These are phyloP conservation scores for Arthonia radiata DNA, from an alignment of 495 filamentous ascomycete genomes.

Conservation along the genomic window DNA sequence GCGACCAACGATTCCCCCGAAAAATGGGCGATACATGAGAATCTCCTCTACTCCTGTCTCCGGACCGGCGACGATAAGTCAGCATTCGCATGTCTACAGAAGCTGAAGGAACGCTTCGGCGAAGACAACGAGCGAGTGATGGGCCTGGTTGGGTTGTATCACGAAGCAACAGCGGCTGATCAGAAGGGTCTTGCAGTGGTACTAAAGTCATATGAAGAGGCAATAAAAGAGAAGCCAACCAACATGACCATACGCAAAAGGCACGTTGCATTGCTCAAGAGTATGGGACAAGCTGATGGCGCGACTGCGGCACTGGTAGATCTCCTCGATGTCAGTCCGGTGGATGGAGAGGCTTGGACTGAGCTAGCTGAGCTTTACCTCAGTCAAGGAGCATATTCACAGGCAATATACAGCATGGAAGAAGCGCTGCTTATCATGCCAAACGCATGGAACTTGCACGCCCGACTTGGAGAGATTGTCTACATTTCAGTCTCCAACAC, in stretches of 20 bases:
- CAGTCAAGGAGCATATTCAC: slow-evolving; percentile 43
- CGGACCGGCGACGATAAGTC: slow-evolving; percentile 60
- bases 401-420: slow-evolving; percentile 73
- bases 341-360: slow-evolving; percentile 82
- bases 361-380: slow-evolving; percentile 76
- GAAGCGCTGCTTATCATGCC: slow-evolving; percentile 74
- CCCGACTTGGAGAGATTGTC: slow-evolving; percentile 58
- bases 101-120: slow-evolving; percentile 57
- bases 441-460: slow-evolving; percentile 92
- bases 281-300: slow-evolving; percentile 39
- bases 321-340: slow-evolving; percentile 61
- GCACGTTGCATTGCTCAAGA: slow-evolving; percentile 52
- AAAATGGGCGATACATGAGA: slow-evolving; percentile 61
- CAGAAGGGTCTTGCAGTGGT: slow-evolving; percentile 35
- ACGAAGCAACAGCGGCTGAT: slow-evolving; percentile 57
- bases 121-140: slow-evolving; percentile 56
- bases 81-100: slow-evolving; percentile 47
- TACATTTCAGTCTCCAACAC: slow-evolving; percentile 36
- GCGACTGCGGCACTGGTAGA: slow-evolving; percentile 48
- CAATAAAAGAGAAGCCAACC: slow-evolving; percentile 46
- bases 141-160: slow-evolving; percentile 56
- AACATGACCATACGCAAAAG: slow-evolving; percentile 76
- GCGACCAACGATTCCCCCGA: slow-evolving; percentile 40
- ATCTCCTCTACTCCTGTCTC: slow-evolving; percentile 63
- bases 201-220: slow-evolving; percentile 49